Evolutionary conservation across 2,329 filamentous ascomycete genomes (phyloP), one percentile per base, ranked within the genome.

Genomic region (Aureobasidium sp.): DNA sequence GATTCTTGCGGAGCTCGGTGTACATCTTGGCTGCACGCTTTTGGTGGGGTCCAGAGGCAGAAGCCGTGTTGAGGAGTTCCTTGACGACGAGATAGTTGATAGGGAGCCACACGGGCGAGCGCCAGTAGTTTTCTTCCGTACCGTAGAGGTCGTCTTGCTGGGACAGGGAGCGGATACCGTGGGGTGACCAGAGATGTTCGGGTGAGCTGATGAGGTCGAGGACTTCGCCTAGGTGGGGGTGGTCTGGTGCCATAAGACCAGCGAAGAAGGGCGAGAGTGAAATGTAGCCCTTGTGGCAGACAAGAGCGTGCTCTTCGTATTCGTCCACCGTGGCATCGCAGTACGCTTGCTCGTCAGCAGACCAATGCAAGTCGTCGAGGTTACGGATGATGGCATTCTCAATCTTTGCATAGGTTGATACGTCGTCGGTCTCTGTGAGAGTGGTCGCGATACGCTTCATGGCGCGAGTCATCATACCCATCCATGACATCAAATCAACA

Each of bases 281-380:
- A 67, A 97, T 86, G 71, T 99, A 99, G 22, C 94, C 94, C 76
- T 96, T 96, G 79, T 97, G 94, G 77, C 94, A 99, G 45, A 97
- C 90, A 22, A 94, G 87, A 39, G 82, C 75, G 70, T 90, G 87
- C 76, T 99, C 94, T 74, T 99, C 94, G 71, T 90, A 99, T 64
- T 91, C 91, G 69, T 99, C 93, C 64, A 99, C 89, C 0, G 91
- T 97, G 1, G 91, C 91, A 73, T 99, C 94, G 73, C 94, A 99
- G 78, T 91, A 99, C 65, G 88, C 89, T 62, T 90, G 86, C 3
- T 87, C 83, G 68, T 87, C 82, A 61, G 90, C 84, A 20, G 87
- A 89, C 94, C 94, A 99, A 77, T 99, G 94, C 42, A 99, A 82
- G 71, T 96, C 91, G 68, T 94, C 88, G 51, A 97, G 85, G 74